Base-by-base conservation (phyloP, 345 rosid species). In the Arabidopsis suecica region DNA sequence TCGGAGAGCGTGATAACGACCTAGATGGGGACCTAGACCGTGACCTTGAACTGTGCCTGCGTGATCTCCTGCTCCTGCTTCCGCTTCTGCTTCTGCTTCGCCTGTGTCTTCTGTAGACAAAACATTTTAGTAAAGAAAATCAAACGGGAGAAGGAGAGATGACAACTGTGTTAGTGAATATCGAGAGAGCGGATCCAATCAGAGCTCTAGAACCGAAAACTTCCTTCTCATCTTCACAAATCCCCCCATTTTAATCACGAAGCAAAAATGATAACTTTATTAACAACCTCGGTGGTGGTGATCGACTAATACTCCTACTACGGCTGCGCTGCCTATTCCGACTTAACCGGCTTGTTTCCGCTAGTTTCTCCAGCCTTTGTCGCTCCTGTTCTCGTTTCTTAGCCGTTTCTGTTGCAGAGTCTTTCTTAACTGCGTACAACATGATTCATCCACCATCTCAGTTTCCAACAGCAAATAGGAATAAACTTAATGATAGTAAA, bases 371-470 rank as follows among this genome's bases (percentile, higher is more conserved):
- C 81, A 81, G 86, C 83, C 97, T 91, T 65, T 89, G 97, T 32
- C 82, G 86, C 83, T 96, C 99, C 68, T 88, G 99, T 78, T 96
- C 99, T 81, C 85, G 81, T 72, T 93, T 96, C 82, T 96, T 96
- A 72, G 96, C 96, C 65, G 84, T 88, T 82, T 91, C 98, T 28
- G 89, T 88, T 65, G 94, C 98, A 77, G 96, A 86, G 77, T 96
- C 99, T 66, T 96, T 96, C 83, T 89, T 96, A 79, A 96, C 99
- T 96, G 89, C 66, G 25, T 22, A 83, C 41, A 51, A 40, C 36
- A 60, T 34, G 37, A 36, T 32, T 48, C 64, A 77, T 32, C 45
- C 67, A 65, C 62, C 32, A 67, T 45, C 32, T 68, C 45, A 72
- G 32, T 34, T 40, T 63, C 50, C 22, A 33, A 23, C 57, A 22